Evolutionary conservation across 2,329 filamentous ascomycete genomes (phyloP).

Genomic region (Emmonsiellopsis sp.): DNA sequence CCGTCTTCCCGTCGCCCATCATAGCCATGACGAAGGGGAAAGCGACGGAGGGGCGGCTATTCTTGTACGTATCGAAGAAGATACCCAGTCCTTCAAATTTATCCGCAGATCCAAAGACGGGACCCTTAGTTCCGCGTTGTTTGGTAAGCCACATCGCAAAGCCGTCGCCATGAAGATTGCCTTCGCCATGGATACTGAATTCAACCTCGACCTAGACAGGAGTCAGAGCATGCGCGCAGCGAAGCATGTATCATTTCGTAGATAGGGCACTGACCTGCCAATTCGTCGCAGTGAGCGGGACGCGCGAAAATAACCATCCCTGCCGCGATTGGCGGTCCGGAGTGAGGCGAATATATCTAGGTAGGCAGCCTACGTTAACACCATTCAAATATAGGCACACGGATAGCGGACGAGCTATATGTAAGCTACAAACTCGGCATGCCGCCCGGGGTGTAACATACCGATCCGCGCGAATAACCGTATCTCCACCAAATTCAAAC

Average conservation of each 20-base stretch:
- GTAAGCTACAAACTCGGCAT: neutral
- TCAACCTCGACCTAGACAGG: constrained; percentile 66
- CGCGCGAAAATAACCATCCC: constrained; percentile 88
- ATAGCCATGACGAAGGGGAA: constrained; percentile 99
- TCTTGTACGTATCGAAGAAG: constrained; percentile 99
- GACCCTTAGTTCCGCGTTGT: constrained; percentile 68
- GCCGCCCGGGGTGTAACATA: constrained; percentile 16
- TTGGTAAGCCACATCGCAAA: constrained; percentile 98
- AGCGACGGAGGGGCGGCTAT: constrained; percentile 87
- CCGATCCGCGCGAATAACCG: constrained; percentile 65
- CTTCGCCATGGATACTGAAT: constrained; percentile 84
- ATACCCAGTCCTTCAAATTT: constrained; percentile 88
- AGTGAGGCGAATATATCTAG: constrained; percentile 82
- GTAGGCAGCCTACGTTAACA: constrained; percentile 15
- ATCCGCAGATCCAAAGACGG: constrained; percentile 81
- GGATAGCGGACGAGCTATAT: neutral
- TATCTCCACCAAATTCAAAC: constrained; percentile 98
- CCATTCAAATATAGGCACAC: no score
- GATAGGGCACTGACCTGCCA: constrained; percentile 58
- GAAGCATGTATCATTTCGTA: neutral
- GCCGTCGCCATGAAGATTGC: constrained; percentile 88
- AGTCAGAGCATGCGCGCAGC: neutral
- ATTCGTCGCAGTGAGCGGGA: constrained; percentile 93
- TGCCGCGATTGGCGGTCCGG: constrained; percentile 82
- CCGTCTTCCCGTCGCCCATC: constrained; percentile 81